phyloP scores from a whole-genome alignment of 2,329 filamentous ascomycete species.

The Fusarium chuoi region DNA sequence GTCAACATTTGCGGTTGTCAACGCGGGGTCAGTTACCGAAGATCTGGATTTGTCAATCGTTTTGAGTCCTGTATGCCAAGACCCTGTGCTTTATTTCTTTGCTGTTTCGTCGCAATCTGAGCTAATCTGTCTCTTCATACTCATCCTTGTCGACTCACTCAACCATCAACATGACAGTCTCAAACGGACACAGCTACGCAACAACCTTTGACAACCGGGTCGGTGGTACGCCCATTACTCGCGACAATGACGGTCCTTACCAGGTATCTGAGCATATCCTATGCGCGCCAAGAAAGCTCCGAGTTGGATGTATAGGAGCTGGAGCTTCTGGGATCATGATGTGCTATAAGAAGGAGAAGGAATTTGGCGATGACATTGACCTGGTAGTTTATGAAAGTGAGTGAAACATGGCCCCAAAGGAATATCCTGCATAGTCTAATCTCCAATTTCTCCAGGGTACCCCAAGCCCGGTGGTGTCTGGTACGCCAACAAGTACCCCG shows the following conservation, averaged over 20 bases:
- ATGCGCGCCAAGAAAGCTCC: slow-evolving; percentile 6
- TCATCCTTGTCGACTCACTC: background rate
- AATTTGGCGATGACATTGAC: slow-evolving; percentile 13
- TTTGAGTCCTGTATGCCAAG: background rate
- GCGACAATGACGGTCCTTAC: background rate
- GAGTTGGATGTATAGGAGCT: slow-evolving; percentile 14
- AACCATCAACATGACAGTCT: background rate
- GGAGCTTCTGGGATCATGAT: slow-evolving; percentile 19
- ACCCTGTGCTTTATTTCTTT: background rate
- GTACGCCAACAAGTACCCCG: slow-evolving; percentile 51
- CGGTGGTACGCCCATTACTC: background rate
- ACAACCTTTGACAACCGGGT: slow-evolving; percentile 9
- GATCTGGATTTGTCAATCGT: background rate
- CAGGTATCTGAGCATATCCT: slow-evolving; percentile 11
- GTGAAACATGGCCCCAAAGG: background rate
- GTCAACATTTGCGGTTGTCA: background rate
- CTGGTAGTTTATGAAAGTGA: slow-evolving; percentile 15
- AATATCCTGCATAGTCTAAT: background rate
- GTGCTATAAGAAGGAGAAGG: slow-evolving; percentile 22
- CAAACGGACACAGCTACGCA: slow-evolving; percentile 1
- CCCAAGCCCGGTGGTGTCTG: slow-evolving; percentile 47
- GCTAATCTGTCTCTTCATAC: background rate
- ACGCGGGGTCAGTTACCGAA: background rate
- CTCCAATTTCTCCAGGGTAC: background rate
- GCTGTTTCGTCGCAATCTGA: background rate